A percentile compares a stretch with the other conserved stretches of the same genome.
Evolutionary conservation across 2,329 filamentous ascomycete genomes (phyloP).

Genomic region (Arthrobotrys megalospora): DNA sequence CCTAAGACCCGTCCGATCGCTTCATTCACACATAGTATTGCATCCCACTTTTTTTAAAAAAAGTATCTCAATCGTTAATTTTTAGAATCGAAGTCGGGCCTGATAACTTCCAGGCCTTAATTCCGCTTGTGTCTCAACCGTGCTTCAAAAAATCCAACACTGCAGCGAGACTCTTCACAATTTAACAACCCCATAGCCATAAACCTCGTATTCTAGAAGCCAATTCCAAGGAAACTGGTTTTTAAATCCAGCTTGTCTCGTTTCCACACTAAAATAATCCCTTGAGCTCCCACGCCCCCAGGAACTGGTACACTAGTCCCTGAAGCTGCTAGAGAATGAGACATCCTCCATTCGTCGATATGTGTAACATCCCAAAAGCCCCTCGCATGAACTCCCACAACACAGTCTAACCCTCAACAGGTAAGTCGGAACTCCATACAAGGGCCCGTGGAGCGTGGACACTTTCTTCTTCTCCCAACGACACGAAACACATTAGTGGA

Average conservation of each 20-base stretch:
- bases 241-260: conserved; percentile 10
- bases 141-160: conserved; percentile 19
- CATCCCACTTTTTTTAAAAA: background rate
- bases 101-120: background rate
- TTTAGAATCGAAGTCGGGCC: conserved; percentile 14
- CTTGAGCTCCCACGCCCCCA: background rate
- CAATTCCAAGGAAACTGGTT: background rate
- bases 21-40: background rate
- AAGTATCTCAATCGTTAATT: background rate
- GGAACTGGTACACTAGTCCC: background rate
- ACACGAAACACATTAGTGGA: background rate
- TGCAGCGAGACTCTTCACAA: no score
- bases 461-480: background rate
- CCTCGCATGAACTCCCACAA: conserved; percentile 15
- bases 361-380: conserved; percentile 20
- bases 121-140: no score
- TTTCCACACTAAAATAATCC: conserved; percentile 14
- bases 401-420: conserved; percentile 17
- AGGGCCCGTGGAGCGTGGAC: background rate
- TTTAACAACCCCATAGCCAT: background rate
- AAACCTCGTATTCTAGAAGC: background rate
- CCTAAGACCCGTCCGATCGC: conserved; percentile 7
- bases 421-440: conserved; percentile 11
- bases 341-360: conserved; percentile 12
- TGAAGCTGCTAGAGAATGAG: conserved; percentile 26